Evolutionary conservation across 1,139 yeast species (phyloP).

Genomic region (Debaryomycetaceae sp.): DNA sequence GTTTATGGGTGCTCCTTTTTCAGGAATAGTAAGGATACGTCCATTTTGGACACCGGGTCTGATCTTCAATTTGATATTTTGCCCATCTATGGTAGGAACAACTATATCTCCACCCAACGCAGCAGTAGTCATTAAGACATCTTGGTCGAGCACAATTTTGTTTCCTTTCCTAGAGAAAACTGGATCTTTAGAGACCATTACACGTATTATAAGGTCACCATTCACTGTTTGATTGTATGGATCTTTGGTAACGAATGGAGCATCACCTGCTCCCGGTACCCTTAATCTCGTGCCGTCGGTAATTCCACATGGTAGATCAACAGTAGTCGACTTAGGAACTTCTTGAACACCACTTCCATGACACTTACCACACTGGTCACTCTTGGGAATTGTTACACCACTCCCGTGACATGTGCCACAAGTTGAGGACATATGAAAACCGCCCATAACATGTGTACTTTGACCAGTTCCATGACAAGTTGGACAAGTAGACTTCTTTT

Average conservation of each 20-base stretch:
- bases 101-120: conserved; percentile 89
- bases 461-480: conserved; percentile 95
- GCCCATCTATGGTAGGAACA: conserved; percentile 84
- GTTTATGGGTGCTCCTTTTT: conserved; percentile 80
- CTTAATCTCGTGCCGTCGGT: conserved; percentile 83
- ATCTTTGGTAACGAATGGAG: conserved; percentile 70
- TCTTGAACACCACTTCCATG: conserved; percentile 87
- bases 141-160: conserved; percentile 60
- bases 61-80: conserved; percentile 71
- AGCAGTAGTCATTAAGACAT: conserved; percentile 91
- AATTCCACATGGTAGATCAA: conserved; percentile 87
- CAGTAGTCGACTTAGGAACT: conserved; percentile 61
- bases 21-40: conserved; percentile 71
- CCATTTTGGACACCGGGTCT: conserved; percentile 86
- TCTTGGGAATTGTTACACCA: conserved; percentile 71
- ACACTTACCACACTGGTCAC: conserved; percentile 75
- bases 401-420: conserved; percentile 86
- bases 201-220: conserved; percentile 85
- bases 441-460: conserved; percentile 82
- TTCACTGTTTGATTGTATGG: conserved; percentile 61
- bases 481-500: conserved; percentile 73
- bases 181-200: conserved; percentile 73
- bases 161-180: conserved; percentile 63
- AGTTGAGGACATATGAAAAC: conserved; percentile 95
- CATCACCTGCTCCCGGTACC: conserved; percentile 87